Conservation (phyloP, 768 basidiomycete species). For the Rhodotorula toruloides region DNA sequence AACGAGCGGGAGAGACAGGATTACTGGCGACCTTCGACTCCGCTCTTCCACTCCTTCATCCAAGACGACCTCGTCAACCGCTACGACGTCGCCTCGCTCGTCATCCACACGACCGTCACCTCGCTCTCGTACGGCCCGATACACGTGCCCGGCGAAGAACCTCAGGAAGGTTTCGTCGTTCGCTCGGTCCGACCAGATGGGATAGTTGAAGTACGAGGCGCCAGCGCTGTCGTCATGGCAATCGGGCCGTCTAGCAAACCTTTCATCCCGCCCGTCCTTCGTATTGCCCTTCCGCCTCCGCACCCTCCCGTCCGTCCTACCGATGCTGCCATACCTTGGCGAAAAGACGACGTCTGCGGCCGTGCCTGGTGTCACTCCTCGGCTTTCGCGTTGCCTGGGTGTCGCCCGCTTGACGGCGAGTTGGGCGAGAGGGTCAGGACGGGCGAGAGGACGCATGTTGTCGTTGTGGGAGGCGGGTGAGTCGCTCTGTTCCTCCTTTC, state of each 20-base stretch:
- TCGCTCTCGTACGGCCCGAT: conserved; percentile 14
- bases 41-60: conserved; percentile 38
- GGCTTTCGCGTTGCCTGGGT: conserved; percentile 23
- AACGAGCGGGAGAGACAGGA: conserved; percentile 42
- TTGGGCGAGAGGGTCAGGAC: conserved; percentile 44
- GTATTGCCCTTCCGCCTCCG: neutral
- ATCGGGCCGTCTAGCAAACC: conserved; percentile 39
- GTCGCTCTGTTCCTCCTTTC: too few relatives aligned
- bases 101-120: conserved; percentile 24
- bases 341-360: conserved; percentile 12
- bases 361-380: conserved; percentile 38
- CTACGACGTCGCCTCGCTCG: conserved; percentile 30
- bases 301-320: too few relatives aligned
- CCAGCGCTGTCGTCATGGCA: conserved; percentile 36
- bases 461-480: conserved; percentile 43
- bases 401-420: conserved; percentile 37
- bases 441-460: conserved; percentile 34
- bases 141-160: conserved; percentile 20
- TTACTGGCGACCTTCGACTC: conserved; percentile 40
- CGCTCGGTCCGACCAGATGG: conserved; percentile 12
- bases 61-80: conserved; percentile 32
- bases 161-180: conserved; percentile 21
- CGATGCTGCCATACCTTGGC: neutral
- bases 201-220: neutral
- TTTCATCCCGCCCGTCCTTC: conserved; percentile 22